Evolutionary conservation across 768 basidiomycete species (phyloP), one percentile per base, ranked within the genome.

Genomic region (Russula virescens): DNA sequence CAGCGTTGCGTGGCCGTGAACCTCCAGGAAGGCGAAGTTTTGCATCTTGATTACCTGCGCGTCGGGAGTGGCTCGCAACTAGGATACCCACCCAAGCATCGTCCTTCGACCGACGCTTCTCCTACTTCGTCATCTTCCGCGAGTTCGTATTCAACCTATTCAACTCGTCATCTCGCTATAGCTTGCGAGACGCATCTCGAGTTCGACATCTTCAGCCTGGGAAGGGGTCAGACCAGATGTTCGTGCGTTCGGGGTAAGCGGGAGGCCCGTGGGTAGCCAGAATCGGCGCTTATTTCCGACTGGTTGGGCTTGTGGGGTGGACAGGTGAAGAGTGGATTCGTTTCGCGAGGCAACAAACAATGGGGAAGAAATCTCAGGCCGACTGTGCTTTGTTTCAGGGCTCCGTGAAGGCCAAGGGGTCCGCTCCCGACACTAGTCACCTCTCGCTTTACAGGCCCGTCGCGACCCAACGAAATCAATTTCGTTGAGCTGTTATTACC

Each of bases 231-330:
- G n/a, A n/a, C n/a, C n/a, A 45, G 76, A 75, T 58, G 81, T 80
- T 68, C n/a, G n/a, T n/a, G n/a, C 80, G 60, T 74, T 74, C 60
- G 79, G 79, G 46, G 86, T 82, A 70, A 81, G 79, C 40, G 83
- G 81, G 61, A 80, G 75, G 69, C 74, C 74, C 67, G 72, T 75
- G 61, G 81, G 79, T 55, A 88, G 74, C 43, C 85, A 83, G 76
- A 89, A 87, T 67, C 83, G 81, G 16, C 77, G 75, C 42, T 73
- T 70, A 68, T 79, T 84, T 54, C 5, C 10, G 34, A 5, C 10
- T 35, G 34, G 34, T 35, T 35, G 34, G 75, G 35, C 69, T 71
- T 16, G 68, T 70, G 35, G 74, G 69, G 64, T 77, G 73, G 59
- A 21, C 9, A 64, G 54, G 1, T 55, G 58, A 18, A 21, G 31